Percentiles rank a stretch among this genome's conserved stretches.
Conservation (phyloP, 352 stramenopile species). For the Phytopythium chamaehyphon region DNA sequence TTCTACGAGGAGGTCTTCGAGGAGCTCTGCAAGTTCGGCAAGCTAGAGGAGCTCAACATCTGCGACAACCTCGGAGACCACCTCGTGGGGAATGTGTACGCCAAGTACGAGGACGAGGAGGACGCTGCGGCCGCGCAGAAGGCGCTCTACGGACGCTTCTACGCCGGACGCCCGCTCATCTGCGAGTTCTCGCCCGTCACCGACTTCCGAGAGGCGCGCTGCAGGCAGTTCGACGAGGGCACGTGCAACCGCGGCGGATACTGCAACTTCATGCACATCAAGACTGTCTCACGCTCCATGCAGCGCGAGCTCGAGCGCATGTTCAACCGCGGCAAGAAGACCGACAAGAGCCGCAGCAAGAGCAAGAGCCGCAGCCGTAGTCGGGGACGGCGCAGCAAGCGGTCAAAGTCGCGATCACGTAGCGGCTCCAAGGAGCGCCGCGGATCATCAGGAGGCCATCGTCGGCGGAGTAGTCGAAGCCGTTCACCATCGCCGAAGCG, state of each 20-base stretch:
- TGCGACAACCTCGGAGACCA: constrained; percentile 99
- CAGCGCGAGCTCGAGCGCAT: constrained; percentile 81
- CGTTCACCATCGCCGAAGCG: constrained; percentile 39
- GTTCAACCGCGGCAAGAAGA: constrained; percentile 60
- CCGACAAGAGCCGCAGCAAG: constrained; percentile 40
- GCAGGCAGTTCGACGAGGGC: constrained; percentile 98
- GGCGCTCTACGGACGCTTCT: constrained; percentile 96
- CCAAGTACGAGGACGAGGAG: constrained; percentile 99
- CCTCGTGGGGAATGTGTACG: constrained; percentile 99
- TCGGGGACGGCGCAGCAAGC: constrained; percentile 30
- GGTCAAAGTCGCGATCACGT: constrained; percentile 39
- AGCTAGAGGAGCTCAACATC: constrained; percentile 98
- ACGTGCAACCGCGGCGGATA: constrained; percentile 96
- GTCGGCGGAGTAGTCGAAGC: constrained; percentile 39
- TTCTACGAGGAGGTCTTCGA: constrained; percentile 98
- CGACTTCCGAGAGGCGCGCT: constrained; percentile 97
- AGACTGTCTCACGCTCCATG: constrained; percentile 84
- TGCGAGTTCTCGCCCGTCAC: constrained; percentile 99
- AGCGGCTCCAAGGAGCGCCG: constrained; percentile 38
- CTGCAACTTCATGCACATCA: constrained; percentile 99
- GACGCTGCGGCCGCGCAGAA: constrained; percentile 96
- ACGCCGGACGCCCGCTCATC: constrained; percentile 93
- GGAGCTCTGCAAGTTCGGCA: constrained; percentile 98
- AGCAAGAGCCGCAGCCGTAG: constrained; percentile 46
- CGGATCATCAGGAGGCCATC: constrained; percentile 18